Conservation (phyloP, 2,329 filamentous ascomycete genomes). For the Xylariales sp. region DNA sequence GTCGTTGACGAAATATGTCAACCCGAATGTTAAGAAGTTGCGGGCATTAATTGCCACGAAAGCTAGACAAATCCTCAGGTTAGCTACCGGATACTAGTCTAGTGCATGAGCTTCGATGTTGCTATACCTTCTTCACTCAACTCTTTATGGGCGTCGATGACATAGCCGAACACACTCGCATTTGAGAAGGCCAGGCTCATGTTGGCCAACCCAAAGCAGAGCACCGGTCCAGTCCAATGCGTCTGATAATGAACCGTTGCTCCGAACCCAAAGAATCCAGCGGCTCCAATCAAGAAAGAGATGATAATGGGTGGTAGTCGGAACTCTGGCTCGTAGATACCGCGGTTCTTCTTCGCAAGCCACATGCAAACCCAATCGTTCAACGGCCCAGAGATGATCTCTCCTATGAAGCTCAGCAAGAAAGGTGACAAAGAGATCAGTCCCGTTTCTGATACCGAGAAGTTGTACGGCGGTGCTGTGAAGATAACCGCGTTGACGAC, state of each 20-base stretch:
- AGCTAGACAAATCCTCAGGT: slow-evolving; percentile 44
- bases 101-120: not conserved
- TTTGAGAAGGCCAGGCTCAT: slow-evolving; percentile 60
- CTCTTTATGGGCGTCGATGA: slow-evolving; percentile 60
- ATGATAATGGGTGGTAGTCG: slow-evolving; percentile 56
- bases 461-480: slow-evolving; percentile 62
- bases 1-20: slow-evolving; percentile 58
- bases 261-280: slow-evolving; percentile 62
- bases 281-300: slow-evolving; percentile 55
- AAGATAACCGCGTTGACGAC: slow-evolving; percentile 64
- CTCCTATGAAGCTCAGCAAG: slow-evolving; percentile 59
- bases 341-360: slow-evolving; percentile 60
- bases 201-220: slow-evolving; percentile 62
- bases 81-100: not conserved
- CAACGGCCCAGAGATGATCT: slow-evolving; percentile 58
- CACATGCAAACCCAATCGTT: slow-evolving; percentile 59
- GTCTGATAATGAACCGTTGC: slow-evolving; percentile 58
- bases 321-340: slow-evolving; percentile 67
- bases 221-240: slow-evolving; percentile 60
- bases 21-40: slow-evolving; percentile 59
- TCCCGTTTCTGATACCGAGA: slow-evolving; percentile 60
- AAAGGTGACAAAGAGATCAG: slow-evolving; percentile 64
- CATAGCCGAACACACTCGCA: slow-evolving; percentile 62
- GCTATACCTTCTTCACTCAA: slow-evolving; percentile 56
- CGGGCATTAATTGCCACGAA: slow-evolving; percentile 64